Evolutionary conservation across 768 basidiomycete genomes (phyloP).

Genomic region (Sutorius australiensis): DNA sequence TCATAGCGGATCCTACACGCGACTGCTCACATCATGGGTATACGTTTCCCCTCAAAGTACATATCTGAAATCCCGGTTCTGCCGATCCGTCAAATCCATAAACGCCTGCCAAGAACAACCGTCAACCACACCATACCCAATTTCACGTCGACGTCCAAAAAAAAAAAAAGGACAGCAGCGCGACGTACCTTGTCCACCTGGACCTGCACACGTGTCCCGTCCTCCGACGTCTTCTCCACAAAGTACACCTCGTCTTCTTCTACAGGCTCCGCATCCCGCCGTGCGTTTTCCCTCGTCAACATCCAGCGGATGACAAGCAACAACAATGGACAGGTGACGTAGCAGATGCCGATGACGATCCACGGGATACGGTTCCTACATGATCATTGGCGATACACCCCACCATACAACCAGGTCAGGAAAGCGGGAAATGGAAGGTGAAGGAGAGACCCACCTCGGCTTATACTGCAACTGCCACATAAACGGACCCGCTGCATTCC

Average conservation of each 20-base stretch:
- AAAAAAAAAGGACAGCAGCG: not conserved
- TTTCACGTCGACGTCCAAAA: not conserved
- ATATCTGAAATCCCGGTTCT: conserved; percentile 73
- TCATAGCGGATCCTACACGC: too few species aligned
- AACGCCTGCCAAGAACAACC: conserved; percentile 45
- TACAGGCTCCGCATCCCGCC: conserved; percentile 57
- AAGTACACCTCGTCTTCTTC: conserved; percentile 60
- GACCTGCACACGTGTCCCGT: conserved; percentile 51
- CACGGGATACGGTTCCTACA: conserved; percentile 71
- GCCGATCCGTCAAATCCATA: conserved; percentile 67
- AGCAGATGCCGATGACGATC: conserved; percentile 70
- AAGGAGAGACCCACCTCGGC: conserved; percentile 46
- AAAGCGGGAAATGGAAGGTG: not conserved
- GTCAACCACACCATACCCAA: not conserved
- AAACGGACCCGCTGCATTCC: conserved; percentile 68
- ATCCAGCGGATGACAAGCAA: conserved; percentile 49
- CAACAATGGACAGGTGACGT: conserved; percentile 47
- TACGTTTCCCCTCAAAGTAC: conserved; percentile 46
- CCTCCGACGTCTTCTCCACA: conserved; percentile 46
- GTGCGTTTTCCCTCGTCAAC: conserved; percentile 58
- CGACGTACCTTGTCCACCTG: conserved; percentile 60
- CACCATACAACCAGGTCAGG: not conserved
- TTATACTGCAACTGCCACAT: conserved; percentile 72
- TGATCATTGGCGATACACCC: not conserved
- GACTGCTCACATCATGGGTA: too few species aligned